Conservation (phyloP, 176 grass and related monocot genomes). For the Chrysopogon serrulatus region DNA sequence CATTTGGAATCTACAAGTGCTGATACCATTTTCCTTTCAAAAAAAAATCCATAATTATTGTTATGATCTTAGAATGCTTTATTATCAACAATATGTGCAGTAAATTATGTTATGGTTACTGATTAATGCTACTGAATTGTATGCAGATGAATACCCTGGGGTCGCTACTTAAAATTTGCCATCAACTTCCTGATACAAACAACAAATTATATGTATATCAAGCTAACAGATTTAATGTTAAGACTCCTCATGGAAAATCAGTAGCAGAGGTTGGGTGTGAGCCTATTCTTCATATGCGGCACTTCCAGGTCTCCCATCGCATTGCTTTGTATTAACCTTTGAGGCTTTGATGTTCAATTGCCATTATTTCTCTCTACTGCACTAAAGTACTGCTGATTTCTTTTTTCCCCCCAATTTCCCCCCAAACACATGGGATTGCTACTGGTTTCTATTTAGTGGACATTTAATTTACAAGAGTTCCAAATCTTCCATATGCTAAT, state of each 20-base stretch:
- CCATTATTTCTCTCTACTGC: neutral
- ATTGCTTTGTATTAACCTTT: slow-evolving; percentile 8
- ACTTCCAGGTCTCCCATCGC: slow-evolving; percentile 76
- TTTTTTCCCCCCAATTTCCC: neutral
- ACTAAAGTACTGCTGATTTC: neutral
- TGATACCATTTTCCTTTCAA: neutral
- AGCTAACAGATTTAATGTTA: slow-evolving; percentile 72
- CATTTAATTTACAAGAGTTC: neutral
- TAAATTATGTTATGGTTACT: neutral
- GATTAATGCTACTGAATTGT: slow-evolving; percentile 1
- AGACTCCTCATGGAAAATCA: slow-evolving; percentile 77
- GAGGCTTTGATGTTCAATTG: neutral
- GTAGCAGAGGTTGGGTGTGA: slow-evolving; percentile 92
- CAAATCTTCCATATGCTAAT: neutral
- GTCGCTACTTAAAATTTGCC: slow-evolving; percentile 73
- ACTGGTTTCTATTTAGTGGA: neutral
- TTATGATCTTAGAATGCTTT: neutral
- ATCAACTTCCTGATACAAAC: slow-evolving; percentile 70
- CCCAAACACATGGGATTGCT: neutral
- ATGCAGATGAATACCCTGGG: slow-evolving; percentile 88
- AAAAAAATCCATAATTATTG: neutral
- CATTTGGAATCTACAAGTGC: neutral
- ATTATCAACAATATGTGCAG: neutral
- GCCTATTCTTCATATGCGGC: slow-evolving; percentile 96
- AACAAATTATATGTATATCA: slow-evolving; percentile 52